These are phyloP conservation scores for Torulaspora gathmanii DNA, from an alignment of 805 yeast species.

Conservation along the genomic window DNA sequence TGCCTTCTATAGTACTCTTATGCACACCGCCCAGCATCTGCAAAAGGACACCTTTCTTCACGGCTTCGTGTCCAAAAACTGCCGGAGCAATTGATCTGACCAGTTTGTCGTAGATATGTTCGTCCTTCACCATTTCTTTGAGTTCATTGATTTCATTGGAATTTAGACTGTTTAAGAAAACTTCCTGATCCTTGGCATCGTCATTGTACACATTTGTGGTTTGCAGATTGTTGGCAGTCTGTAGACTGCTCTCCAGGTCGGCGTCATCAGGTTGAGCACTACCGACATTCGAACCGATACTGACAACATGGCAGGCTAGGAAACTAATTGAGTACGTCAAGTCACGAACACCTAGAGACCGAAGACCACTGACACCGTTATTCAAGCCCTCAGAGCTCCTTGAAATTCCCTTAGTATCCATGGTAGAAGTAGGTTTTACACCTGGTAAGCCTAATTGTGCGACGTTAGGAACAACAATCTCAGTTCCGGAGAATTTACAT, in stretches of 20 bases:
- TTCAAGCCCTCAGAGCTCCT: constrained; percentile 57
- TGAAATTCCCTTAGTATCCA: constrained; percentile 52
- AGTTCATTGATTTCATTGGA: constrained; percentile 80
- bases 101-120: constrained; percentile 74
- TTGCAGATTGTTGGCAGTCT: constrained; percentile 28
- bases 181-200: constrained; percentile 72
- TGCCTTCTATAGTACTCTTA: constrained; percentile 88
- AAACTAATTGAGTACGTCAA: constrained; percentile 88
- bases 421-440: constrained; percentile 75
- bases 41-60: constrained; percentile 84
- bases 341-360: constrained; percentile 89
- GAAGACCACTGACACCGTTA: constrained; percentile 85
- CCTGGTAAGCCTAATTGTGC: constrained; percentile 94
- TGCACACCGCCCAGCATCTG: constrained; percentile 96
- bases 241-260: constrained; percentile 20
- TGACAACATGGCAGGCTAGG: constrained; percentile 83
- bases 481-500: constrained; percentile 89
- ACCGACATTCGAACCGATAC: constrained; percentile 40
- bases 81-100: constrained; percentile 93
- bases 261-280: constrained; percentile 11
- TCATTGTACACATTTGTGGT: constrained; percentile 32
- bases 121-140: constrained; percentile 85
- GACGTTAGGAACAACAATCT: constrained; percentile 91
- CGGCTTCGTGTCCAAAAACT: constrained; percentile 90
- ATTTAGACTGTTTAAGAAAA: constrained; percentile 69